Conservation (phyloP, 2,329 filamentous ascomycete species). For the Trichoderma harzianum region DNA sequence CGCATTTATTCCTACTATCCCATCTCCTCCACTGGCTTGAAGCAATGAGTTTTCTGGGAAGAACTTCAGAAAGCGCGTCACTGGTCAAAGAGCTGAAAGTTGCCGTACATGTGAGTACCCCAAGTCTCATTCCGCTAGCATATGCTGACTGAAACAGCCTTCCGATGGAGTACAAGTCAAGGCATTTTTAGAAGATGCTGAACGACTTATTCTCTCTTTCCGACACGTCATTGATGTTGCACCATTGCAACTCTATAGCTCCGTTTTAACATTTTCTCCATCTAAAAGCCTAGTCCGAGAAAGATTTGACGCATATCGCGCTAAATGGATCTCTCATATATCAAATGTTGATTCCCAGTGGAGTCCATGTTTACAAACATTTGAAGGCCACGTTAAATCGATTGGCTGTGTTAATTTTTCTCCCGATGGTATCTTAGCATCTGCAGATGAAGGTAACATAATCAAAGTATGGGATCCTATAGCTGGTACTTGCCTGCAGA, state of each 20-base stretch:
- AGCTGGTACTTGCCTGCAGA: not conserved
- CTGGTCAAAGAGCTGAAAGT: constrained; percentile 18
- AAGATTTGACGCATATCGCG: not conserved
- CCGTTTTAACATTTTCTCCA: constrained; percentile 27
- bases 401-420: not conserved
- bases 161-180: not conserved
- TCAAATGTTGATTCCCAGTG: not conserved
- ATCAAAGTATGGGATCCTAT: not conserved
- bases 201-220: constrained; percentile 20
- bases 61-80: constrained; percentile 16
- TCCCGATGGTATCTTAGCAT: not conserved
- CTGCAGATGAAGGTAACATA: accelerated
- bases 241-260: constrained; percentile 28
- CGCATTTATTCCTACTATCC: constrained; percentile 31
- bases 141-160: constrained; percentile 1
- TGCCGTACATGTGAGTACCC: not conserved
- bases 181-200: constrained; percentile 21
- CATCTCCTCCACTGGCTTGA: constrained; percentile 43
- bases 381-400: not conserved
- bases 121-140: too few species aligned
- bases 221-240: constrained; percentile 8
- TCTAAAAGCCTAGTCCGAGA: constrained; percentile 20
- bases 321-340: not conserved
- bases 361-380: not conserved
- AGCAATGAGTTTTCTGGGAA: constrained; percentile 33